These are phyloP conservation scores for Annulohypoxylon nitens DNA, from an alignment of 495 filamentous ascomycete genomes.

Conservation along the genomic window DNA sequence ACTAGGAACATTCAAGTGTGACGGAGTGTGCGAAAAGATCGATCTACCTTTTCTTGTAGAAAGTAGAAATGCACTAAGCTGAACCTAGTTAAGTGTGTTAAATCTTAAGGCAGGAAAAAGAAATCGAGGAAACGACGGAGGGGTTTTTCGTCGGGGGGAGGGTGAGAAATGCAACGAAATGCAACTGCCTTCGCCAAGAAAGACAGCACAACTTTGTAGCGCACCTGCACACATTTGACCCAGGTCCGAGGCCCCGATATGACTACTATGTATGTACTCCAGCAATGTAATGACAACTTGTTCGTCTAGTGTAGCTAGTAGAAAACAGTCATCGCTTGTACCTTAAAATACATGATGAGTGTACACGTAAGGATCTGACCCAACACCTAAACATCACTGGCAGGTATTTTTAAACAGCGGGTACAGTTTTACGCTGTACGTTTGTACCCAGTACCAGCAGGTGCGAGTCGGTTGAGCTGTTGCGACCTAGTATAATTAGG, in stretches of 20 bases:
- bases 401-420: constrained; percentile 39
- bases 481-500: background rate
- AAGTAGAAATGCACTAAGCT: constrained; percentile 39
- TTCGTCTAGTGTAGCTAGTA: constrained; percentile 15
- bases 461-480: background rate
- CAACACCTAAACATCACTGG: constrained; percentile 25
- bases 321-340: constrained; percentile 15
- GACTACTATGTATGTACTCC: background rate
- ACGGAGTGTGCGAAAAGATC: constrained; percentile 37
- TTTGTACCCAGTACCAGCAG: background rate
- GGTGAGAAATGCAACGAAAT: constrained; percentile 32
- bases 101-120: constrained; percentile 32
- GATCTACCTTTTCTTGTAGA: constrained; percentile 42
- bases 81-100: constrained; percentile 37
- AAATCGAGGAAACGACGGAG: constrained; percentile 32
- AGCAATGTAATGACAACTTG: constrained; percentile 18
- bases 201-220: constrained; percentile 38
- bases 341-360: constrained; percentile 34
- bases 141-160: constrained; percentile 9
- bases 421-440: constrained; percentile 7
- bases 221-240: constrained; percentile 4
- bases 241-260: constrained; percentile 22
- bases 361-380: constrained; percentile 35
- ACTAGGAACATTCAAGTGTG: constrained; percentile 1
- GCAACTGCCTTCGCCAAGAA: constrained; percentile 34